A percentile compares a stretch with the other conserved stretches of the same genome.
These are phyloP conservation scores for Acacia crassicarpa DNA, from an alignment of 306 rosid species.

Conservation along the genomic window DNA sequence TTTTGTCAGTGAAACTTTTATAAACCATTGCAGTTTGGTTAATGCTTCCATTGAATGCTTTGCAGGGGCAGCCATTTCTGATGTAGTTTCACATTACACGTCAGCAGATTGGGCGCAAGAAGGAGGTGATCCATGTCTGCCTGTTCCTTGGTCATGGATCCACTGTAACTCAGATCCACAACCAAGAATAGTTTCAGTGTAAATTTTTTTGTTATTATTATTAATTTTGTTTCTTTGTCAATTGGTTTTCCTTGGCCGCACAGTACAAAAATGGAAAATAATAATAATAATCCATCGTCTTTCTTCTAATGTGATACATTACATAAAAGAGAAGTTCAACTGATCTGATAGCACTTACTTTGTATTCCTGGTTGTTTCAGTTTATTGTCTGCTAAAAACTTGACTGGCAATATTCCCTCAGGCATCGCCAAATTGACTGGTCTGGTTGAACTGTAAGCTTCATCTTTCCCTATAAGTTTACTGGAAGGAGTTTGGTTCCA, in stretches of 20 bases:
- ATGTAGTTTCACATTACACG: conserved; percentile 61
- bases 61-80: conserved; percentile 65
- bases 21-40: conserved; percentile 13
- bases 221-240: conserved; percentile 6
- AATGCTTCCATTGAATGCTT: conserved; percentile 37
- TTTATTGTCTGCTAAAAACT: conserved; percentile 62
- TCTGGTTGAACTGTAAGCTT: conserved; percentile 83
- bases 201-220: conserved; percentile 32
- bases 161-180: conserved; percentile 74
- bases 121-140: conserved; percentile 97
- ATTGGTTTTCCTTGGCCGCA: neutral
- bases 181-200: conserved; percentile 86
- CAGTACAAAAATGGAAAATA: neutral
- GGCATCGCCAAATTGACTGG: conserved; percentile 72
- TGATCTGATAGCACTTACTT: conserved; percentile 28
- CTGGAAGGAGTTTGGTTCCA: conserved; percentile 27
- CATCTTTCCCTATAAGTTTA: conserved; percentile 27
- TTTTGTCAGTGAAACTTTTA: conserved; percentile 11
- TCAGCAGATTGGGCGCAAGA: conserved; percentile 61
- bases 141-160: conserved; percentile 98
- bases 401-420: conserved; percentile 80
- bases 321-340: neutral
- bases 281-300: neutral
- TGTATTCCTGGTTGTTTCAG: conserved; percentile 53
- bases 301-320: neutral